These are phyloP conservation scores for Potentilla sterilis DNA, from an alignment of 306 rosid genomes.

Conservation along the genomic window DNA sequence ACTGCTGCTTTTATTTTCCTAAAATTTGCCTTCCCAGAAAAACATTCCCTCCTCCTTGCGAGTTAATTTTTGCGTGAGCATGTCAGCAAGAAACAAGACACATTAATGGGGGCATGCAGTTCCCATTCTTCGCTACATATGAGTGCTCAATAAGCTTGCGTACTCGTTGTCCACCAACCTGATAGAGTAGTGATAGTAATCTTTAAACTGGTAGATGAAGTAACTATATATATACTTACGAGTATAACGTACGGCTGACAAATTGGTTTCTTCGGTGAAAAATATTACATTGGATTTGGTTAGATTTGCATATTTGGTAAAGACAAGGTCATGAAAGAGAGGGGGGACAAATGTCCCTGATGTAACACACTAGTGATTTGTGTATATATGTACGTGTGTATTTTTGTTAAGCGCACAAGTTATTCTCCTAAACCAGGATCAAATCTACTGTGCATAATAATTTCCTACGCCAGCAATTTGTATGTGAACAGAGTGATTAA, in stretches of 20 bases:
- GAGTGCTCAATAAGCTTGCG: not conserved
- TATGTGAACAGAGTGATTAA: no score
- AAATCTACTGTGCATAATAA: not conserved
- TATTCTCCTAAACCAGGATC: not conserved
- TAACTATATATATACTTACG: not conserved
- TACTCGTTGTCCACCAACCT: not conserved
- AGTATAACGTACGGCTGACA: not conserved
- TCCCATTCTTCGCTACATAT: not conserved
- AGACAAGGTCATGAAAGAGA: not conserved
- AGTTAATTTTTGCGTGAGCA: not conserved
- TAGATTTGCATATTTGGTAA: not conserved
- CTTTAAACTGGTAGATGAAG: not conserved
- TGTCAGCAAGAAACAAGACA: not conserved
- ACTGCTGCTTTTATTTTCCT: not conserved
- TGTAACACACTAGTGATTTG: not conserved
- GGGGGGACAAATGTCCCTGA: not conserved
- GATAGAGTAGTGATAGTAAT: no score
- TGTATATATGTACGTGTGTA: no score
- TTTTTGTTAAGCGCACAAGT: no score
- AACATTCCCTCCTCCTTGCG: not conserved
- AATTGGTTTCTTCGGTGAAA: not conserved
- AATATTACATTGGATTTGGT: constrained; percentile 2
- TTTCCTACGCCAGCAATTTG: not conserved
- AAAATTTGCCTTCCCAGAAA: not conserved
- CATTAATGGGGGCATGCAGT: not conserved